Evolutionary conservation across 257 asterid species (phyloP).

Genomic region (Forsythia suspensa): DNA sequence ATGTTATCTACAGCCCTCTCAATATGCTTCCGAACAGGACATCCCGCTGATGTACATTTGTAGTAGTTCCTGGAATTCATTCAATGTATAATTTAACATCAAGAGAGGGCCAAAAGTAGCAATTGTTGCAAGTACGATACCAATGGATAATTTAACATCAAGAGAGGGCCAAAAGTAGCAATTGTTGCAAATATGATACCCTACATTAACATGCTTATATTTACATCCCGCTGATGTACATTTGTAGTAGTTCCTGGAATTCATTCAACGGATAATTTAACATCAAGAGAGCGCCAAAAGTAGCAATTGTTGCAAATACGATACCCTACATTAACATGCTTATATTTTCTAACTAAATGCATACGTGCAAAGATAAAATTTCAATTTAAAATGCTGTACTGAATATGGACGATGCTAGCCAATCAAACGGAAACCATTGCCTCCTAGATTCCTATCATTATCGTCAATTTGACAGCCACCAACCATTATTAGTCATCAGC

Average conservation of each 20-base stretch:
- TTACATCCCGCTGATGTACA: constrained; percentile 86
- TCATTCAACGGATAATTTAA: constrained; percentile 12
- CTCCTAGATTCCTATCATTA: background rate
- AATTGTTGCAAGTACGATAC: background rate
- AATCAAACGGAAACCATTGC: background rate
- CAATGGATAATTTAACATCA: constrained; percentile 1
- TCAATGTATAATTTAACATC: constrained; percentile 1
- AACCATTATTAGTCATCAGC: background rate
- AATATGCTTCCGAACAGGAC: constrained; percentile 87
- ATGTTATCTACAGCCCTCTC: constrained; percentile 69
- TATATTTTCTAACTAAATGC: background rate
- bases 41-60: constrained; percentile 87
- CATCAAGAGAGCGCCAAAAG: background rate
- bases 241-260: constrained; percentile 84
- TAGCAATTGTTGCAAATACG: background rate
- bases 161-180: constrained; percentile 3
- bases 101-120: constrained; percentile 3
- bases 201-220: background rate
- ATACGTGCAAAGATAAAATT: background rate
- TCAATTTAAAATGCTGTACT: background rate
- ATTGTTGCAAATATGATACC: background rate
- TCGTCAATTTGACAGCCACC: background rate
- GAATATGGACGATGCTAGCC: background rate
- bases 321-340: background rate
- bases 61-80: constrained; percentile 78